A percentile compares a stretch with the other conserved stretches of the same genome.
These are phyloP conservation scores for Coniella vitis DNA, from an alignment of 2,329 filamentous ascomycete species.

Conservation along the genomic window DNA sequence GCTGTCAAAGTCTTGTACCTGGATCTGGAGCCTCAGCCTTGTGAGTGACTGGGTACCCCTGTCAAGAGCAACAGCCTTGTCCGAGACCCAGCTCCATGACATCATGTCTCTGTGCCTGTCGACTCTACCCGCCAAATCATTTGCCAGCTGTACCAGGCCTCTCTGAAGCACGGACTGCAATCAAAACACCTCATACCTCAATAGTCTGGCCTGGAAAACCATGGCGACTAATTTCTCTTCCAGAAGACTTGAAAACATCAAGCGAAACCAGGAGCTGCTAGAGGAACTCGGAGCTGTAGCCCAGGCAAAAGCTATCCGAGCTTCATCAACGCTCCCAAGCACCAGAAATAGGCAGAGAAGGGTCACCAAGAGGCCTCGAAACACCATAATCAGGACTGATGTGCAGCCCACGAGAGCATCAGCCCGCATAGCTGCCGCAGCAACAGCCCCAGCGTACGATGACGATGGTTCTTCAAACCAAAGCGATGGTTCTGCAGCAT, in stretches of 20 bases:
- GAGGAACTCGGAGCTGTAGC: conserved; percentile 36
- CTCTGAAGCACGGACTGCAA: too few species aligned
- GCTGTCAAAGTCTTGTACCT: too few species aligned
- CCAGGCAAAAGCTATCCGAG: conserved; percentile 21
- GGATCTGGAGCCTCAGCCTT: too few species aligned
- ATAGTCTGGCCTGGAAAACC: too few species aligned
- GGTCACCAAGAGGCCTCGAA: conserved; percentile 1
- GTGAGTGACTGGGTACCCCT: too few species aligned
- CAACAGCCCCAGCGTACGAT: conserved; percentile 28
- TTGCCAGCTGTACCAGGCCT: too few species aligned
- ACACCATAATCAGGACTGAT: conserved; percentile 3
- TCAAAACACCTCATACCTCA: too few species aligned
- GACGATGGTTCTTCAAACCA: conserved; percentile 26
- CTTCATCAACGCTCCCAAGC: conserved; percentile 9
- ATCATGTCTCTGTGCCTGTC: too few species aligned
- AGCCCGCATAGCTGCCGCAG: conserved; percentile 37
- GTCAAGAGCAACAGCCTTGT: too few species aligned
- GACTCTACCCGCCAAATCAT: too few species aligned
- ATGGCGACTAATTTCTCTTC: conserved; percentile 33
- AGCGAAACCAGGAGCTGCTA: conserved; percentile 40
- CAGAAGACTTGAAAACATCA: conserved; percentile 39
- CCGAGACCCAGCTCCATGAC: too few species aligned
- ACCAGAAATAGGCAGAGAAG: not conserved
- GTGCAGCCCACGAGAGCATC: conserved; percentile 35
- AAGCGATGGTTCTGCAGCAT: not conserved